Evolutionary conservation across 2,329 filamentous ascomycete genomes (phyloP).

Genomic region (Myrmaecium sp.): DNA sequence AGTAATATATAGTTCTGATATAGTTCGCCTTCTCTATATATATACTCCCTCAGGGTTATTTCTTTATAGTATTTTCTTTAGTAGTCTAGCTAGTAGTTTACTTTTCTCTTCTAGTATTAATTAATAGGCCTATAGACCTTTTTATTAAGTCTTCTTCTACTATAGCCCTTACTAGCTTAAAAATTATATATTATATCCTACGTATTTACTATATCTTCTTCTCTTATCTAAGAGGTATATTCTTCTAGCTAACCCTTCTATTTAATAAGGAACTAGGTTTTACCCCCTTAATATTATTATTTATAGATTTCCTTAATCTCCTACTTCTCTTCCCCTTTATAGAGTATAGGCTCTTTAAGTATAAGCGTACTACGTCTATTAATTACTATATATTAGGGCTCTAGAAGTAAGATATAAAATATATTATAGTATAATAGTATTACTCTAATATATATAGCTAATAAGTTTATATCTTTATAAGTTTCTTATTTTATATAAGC

Average conservation of each 20-base stretch:
- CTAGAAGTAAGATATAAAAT: too few species aligned
- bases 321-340: background rate
- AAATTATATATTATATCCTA: background rate
- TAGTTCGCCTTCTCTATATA: too few species aligned
- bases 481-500: too few species aligned
- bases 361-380: background rate
- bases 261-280: too few species aligned
- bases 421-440: too few species aligned
- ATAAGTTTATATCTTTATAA: too few species aligned
- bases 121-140: background rate
- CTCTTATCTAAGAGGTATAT: background rate
- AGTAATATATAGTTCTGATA: too few species aligned
- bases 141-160: background rate
- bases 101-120: background rate
- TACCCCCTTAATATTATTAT: background rate
- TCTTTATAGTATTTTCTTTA: constrained; percentile 1
- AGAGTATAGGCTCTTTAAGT: background rate
- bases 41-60: too few species aligned
- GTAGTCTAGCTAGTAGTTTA: constrained; percentile 1
- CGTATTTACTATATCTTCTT: background rate
- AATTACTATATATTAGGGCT: background rate
- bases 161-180: too few species aligned
- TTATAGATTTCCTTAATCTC: background rate
- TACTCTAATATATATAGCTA: too few species aligned
- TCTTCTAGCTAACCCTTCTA: too few species aligned